Percentiles rank a stretch among this genome's conserved stretches.
These are phyloP conservation scores for Colletotrichum graminicola DNA, from an alignment of 2,329 filamentous ascomycete genomes.

Conservation along the genomic window DNA sequence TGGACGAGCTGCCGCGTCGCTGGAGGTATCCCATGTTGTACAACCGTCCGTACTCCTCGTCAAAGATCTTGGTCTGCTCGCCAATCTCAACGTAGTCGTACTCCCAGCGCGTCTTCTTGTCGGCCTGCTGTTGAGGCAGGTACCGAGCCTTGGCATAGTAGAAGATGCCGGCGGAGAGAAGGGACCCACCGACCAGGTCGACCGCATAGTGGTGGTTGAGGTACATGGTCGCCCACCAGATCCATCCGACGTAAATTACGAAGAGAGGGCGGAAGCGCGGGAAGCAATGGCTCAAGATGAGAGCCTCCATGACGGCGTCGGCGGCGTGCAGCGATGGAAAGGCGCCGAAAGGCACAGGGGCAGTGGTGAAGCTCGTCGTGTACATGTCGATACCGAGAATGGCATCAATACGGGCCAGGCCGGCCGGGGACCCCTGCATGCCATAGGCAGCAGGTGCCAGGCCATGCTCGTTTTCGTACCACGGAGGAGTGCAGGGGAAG, in stretches of 20 bases:
- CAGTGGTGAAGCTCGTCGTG: slow-evolving; percentile 90
- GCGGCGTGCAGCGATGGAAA: slow-evolving; percentile 95
- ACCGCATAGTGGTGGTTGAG: slow-evolving; percentile 97
- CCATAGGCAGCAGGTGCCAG: slow-evolving; percentile 92
- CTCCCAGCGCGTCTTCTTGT: slow-evolving; percentile 92
- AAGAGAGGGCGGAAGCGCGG: slow-evolving; percentile 84
- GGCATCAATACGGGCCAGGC: slow-evolving; percentile 87
- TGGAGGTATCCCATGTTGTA: slow-evolving; percentile 62
- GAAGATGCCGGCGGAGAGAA: slow-evolving; percentile 83
- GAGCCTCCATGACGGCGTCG: slow-evolving; percentile 87
- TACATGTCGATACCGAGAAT: slow-evolving; percentile 94
- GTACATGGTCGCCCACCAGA: slow-evolving; percentile 99
- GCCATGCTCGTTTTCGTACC: slow-evolving; percentile 96
- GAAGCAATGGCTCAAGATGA: slow-evolving; percentile 95
- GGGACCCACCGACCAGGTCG: slow-evolving; percentile 87
- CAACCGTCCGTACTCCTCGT: slow-evolving; percentile 63
- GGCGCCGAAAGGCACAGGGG: slow-evolving; percentile 92
- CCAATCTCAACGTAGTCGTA: slow-evolving; percentile 94
- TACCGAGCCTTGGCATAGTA: slow-evolving; percentile 85
- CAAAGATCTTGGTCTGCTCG: slow-evolving; percentile 62
- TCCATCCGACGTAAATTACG: slow-evolving; percentile 87
- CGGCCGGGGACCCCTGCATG: slow-evolving; percentile 89
- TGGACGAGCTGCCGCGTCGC: slow-evolving; percentile 64
- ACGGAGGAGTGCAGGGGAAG: slow-evolving; percentile 94
- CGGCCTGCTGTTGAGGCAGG: slow-evolving; percentile 83